phyloP scores from a whole-genome alignment of 441 rosid species.

The Aquilaria agallochum region DNA sequence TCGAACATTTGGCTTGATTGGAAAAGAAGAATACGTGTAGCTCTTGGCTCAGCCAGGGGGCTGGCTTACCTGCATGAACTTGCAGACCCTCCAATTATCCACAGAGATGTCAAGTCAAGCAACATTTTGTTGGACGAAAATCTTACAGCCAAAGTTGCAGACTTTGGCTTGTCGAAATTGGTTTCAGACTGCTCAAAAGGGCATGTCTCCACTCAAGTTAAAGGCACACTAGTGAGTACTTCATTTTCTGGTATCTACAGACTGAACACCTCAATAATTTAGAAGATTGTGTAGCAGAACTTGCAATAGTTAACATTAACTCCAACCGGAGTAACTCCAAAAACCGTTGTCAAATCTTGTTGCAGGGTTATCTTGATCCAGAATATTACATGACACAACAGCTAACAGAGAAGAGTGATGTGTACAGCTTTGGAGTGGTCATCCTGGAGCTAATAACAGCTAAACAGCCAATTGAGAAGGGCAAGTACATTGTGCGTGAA shows the following conservation, averaged over 20 bases:
- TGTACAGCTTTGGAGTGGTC: slow-evolving; percentile 89
- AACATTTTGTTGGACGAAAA: slow-evolving; percentile 89
- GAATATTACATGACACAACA: slow-evolving; percentile 97
- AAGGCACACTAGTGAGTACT: slow-evolving; percentile 83
- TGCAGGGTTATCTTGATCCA: slow-evolving; percentile 96
- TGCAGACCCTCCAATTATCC: slow-evolving; percentile 97
- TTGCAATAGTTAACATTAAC: no score
- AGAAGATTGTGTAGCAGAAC: no score
- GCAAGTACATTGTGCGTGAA: slow-evolving; percentile 86
- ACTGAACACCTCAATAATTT: no score
- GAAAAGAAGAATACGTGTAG: slow-evolving; percentile 84
- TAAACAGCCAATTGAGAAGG: slow-evolving; percentile 86
- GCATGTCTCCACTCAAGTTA: slow-evolving; percentile 97
- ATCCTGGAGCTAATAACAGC: slow-evolving; percentile 90
- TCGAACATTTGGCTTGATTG: slow-evolving; percentile 72
- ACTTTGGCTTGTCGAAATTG: slow-evolving; percentile 91
- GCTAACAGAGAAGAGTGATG: slow-evolving; percentile 94
- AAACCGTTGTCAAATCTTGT: not conserved
- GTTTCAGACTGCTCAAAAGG: slow-evolving; percentile 85
- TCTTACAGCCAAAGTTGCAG: slow-evolving; percentile 95
- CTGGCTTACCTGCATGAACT: slow-evolving; percentile 89
- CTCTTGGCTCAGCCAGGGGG: slow-evolving; percentile 95
- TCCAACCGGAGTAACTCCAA: no score
- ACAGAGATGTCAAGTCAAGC: slow-evolving; percentile 87
- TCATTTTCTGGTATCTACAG: not conserved